phyloP scores from a whole-genome alignment of 495 filamentous ascomycete genomes.

The Neurospora cerealis region DNA sequence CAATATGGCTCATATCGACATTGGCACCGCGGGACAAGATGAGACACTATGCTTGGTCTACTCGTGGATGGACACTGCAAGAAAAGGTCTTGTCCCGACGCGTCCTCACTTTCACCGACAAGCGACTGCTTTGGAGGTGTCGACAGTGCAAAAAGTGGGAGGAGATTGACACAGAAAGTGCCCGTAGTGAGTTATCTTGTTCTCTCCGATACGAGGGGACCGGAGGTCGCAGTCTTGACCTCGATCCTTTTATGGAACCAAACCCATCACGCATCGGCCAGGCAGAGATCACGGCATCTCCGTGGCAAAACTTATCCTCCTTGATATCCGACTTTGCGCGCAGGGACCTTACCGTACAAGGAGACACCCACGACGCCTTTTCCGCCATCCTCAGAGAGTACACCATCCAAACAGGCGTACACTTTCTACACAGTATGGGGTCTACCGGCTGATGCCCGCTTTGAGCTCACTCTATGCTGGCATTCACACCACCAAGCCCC shows the following conservation, averaged over 20 bases:
- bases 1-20: background rate
- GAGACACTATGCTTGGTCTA: slow-evolving; percentile 15
- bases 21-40: slow-evolving; percentile 1
- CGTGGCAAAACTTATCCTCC: background rate
- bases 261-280: background rate
- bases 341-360: background rate
- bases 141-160: background rate
- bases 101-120: slow-evolving; percentile 24
- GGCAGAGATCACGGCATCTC: background rate
- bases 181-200: background rate
- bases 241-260: background rate
- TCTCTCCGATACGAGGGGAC: background rate
- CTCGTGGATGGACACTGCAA: slow-evolving; percentile 36
- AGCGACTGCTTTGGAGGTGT: slow-evolving; percentile 28
- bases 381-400: background rate
- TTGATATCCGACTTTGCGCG: background rate
- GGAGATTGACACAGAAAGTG: background rate
- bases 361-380: background rate
- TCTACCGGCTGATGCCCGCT: background rate
- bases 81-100: slow-evolving; percentile 27
- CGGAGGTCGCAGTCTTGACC: background rate
- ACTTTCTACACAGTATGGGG: background rate
- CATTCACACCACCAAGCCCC: background rate
- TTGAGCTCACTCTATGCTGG: background rate
- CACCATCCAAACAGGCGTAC: background rate